These are phyloP conservation scores for Pseudogymnoascus sp. DNA, from an alignment of 2,329 filamentous ascomycete species.

Conservation along the genomic window DNA sequence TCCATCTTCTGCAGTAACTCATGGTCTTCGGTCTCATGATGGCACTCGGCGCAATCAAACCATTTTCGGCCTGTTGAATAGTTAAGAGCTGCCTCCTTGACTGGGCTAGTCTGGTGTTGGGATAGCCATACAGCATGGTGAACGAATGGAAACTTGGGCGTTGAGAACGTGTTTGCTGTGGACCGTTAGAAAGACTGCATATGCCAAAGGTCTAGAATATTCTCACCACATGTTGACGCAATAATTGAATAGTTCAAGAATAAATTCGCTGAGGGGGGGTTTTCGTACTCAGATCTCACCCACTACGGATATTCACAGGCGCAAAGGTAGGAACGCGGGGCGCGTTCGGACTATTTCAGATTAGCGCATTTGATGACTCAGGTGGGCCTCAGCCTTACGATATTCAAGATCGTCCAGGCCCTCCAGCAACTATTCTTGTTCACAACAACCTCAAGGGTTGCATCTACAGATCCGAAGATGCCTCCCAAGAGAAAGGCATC, in stretches of 20 bases:
- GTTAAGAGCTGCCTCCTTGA: not conserved
- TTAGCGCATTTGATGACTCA: slow-evolving; percentile 6
- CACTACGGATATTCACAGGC: slow-evolving; percentile 4
- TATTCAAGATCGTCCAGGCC: not conserved
- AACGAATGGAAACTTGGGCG: slow-evolving; percentile 92
- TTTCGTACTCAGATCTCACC: not conserved
- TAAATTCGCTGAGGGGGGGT: not conserved
- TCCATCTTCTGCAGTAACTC: slow-evolving; percentile 68
- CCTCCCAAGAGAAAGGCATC: slow-evolving; percentile 63
- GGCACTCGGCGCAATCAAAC: slow-evolving; percentile 98
- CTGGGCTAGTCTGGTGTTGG: not conserved
- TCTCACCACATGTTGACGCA: slow-evolving; percentile 7
- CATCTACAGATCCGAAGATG: slow-evolving; percentile 38
- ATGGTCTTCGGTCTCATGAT: slow-evolving; percentile 72
- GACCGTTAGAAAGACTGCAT: not conserved
- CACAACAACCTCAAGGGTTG: slow-evolving; percentile 4
- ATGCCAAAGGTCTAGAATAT: not conserved
- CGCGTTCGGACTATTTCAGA: not conserved
- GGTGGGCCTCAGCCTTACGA: slow-evolving; percentile 7
- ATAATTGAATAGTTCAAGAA: not conserved
- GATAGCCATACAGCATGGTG: slow-evolving; percentile 71
- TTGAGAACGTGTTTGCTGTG: slow-evolving; percentile 94
- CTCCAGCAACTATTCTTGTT: not conserved
- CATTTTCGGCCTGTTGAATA: slow-evolving; percentile 67
- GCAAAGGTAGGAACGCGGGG: not conserved